Evolutionary conservation across 1,284 basidiomycete genomes (phyloP).

Genomic region (Amylostereum chailletii): DNA sequence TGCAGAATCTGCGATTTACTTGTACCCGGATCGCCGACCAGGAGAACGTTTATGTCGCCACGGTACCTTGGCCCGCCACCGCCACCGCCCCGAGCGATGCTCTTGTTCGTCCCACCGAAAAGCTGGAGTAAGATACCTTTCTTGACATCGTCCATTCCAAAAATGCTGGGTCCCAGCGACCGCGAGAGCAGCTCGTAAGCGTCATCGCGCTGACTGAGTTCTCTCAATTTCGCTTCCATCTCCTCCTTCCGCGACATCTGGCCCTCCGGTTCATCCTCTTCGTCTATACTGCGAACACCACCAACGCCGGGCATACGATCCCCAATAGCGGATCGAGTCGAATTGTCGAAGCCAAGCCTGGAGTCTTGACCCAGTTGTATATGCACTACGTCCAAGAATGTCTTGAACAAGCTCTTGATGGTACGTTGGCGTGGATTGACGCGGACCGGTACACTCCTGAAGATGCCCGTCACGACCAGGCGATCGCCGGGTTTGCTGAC

Average conservation of each 20-base stretch:
- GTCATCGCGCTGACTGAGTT: conserved; percentile 71
- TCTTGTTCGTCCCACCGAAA: conserved; percentile 98
- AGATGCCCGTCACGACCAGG: conserved; percentile 88
- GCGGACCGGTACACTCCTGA: conserved; percentile 88
- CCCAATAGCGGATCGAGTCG: conserved; percentile 68
- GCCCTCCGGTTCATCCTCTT: conserved; percentile 44
- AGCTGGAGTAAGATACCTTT: conserved; percentile 95
- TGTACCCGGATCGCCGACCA: conserved; percentile 98
- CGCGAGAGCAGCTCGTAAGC: conserved; percentile 84
- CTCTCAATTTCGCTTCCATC: conserved; percentile 51
- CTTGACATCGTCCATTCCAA: conserved; percentile 99
- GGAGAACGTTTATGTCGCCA: conserved; percentile 95
- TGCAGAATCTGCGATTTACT: conserved; percentile 92
- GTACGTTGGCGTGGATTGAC: conserved; percentile 88
- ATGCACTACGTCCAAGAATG: conserved; percentile 93
- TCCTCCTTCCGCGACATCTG: conserved; percentile 45
- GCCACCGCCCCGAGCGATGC: conserved; percentile 85
- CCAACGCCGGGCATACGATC: conserved; percentile 74
- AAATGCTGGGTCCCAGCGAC: conserved; percentile 90
- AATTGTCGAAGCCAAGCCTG: conserved; percentile 73
- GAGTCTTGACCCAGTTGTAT: conserved; percentile 70
- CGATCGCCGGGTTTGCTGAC: conserved; percentile 93
- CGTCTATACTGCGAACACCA: conserved; percentile 68
- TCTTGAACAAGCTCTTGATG: conserved; percentile 95
- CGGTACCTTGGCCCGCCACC: conserved; percentile 93